Conservation (phyloP, 352 stramenopile species). For the Phytophthora constricta region DNA sequence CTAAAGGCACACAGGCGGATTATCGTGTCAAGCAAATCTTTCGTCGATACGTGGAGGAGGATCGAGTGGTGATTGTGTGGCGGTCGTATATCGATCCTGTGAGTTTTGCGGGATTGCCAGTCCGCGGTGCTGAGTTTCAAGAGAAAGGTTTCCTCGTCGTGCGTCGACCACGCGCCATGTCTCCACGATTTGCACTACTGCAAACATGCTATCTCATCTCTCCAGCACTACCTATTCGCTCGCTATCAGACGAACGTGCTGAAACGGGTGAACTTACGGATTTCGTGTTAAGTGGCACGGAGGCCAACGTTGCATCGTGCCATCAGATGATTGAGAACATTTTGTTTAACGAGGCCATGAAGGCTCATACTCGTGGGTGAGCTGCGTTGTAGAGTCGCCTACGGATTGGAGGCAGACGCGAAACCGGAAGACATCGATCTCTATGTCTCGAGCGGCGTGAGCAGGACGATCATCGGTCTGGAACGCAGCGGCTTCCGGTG, state of each 20-base stretch:
- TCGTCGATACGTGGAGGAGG: constrained; percentile 50
- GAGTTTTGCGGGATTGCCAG: constrained; percentile 53
- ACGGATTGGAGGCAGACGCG: too few relatives aligned
- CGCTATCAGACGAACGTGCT: constrained; percentile 31
- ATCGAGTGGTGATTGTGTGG: constrained; percentile 67
- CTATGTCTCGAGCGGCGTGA: too few relatives aligned
- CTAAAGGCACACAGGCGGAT: constrained; percentile 54
- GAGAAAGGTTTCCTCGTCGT: constrained; percentile 68
- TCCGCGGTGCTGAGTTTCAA: constrained; percentile 50
- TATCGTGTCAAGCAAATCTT: constrained; percentile 69
- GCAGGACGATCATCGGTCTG: too few relatives aligned
- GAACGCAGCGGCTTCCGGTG: too few relatives aligned
- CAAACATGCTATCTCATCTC: constrained; percentile 69
- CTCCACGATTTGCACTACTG: constrained; percentile 44
- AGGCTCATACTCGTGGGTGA: constrained; percentile 22
- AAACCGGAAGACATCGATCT: too few relatives aligned
- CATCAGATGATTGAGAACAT: constrained; percentile 65
- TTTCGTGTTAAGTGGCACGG: constrained; percentile 46
- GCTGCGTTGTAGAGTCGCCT: too few relatives aligned
- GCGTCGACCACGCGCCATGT: constrained; percentile 43
- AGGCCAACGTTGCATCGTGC: constrained; percentile 44
- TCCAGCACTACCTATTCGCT: constrained; percentile 44
- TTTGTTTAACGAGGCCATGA: constrained; percentile 48
- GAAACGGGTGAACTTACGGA: constrained; percentile 42
- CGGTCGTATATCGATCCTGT: constrained; percentile 58